Percentiles rank a stretch among this genome's conserved stretches.
phyloP scores from a whole-genome alignment of 352 stramenopile genomes.

The Phytophthora hybrid region DNA sequence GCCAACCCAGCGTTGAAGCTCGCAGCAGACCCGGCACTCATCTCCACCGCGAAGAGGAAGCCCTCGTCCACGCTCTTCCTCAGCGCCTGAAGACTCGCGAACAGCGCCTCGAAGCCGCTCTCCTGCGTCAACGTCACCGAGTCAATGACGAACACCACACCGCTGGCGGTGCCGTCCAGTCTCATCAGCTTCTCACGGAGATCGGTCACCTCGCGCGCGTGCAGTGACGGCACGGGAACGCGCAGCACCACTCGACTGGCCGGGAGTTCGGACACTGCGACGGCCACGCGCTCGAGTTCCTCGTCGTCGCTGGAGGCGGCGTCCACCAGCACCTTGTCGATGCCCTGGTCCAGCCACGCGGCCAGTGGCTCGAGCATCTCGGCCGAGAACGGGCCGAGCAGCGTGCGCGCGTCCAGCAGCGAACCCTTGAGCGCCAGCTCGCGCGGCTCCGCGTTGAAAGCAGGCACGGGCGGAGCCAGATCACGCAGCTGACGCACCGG shows the following conservation, averaged over 20 bases:
- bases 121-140: slow-evolving; percentile 28
- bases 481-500: slow-evolving; percentile 36
- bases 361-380: slow-evolving; percentile 65
- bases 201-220: slow-evolving; percentile 17
- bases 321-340: slow-evolving; percentile 62
- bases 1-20: slow-evolving; percentile 28
- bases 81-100: slow-evolving; percentile 44
- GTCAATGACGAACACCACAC: slow-evolving; percentile 60
- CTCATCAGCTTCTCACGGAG: slow-evolving; percentile 51
- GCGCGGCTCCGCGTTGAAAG: slow-evolving; percentile 36
- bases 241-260: slow-evolving; percentile 67
- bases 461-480: slow-evolving; percentile 35
- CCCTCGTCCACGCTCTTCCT: slow-evolving; percentile 55
- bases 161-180: slow-evolving; percentile 44
- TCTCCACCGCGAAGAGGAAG: slow-evolving; percentile 68
- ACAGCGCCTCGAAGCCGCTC: slow-evolving; percentile 35
- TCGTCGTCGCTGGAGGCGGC: slow-evolving; percentile 52
- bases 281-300: slow-evolving; percentile 57
- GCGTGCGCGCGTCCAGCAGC: slow-evolving; percentile 53
- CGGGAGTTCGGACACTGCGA: slow-evolving; percentile 74
- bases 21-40: slow-evolving; percentile 18
- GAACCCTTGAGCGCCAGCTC: slow-evolving; percentile 50
- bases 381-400: slow-evolving; percentile 69
- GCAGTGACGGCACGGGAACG: slow-evolving; percentile 51
- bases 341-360: slow-evolving; percentile 75